Evolutionary conservation across 1,139 yeast species (phyloP).

Genomic region (Yamadazyma aaseri): DNA sequence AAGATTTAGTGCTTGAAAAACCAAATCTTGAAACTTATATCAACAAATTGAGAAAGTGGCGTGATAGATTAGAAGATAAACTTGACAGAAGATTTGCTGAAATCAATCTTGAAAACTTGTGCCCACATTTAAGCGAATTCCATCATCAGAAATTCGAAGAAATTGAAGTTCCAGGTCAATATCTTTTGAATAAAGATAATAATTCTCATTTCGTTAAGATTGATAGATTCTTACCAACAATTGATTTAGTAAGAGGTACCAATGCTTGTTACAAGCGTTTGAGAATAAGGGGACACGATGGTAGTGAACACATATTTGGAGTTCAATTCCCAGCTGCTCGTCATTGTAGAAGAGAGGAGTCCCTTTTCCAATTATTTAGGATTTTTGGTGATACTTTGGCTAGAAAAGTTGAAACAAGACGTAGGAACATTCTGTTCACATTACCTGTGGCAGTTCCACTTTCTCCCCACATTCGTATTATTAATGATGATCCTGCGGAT

Average conservation of each 20-base stretch:
- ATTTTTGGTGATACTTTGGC: slow-evolving; percentile 79
- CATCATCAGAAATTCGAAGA: slow-evolving; percentile 98
- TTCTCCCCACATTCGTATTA: slow-evolving; percentile 90
- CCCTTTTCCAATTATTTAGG: slow-evolving; percentile 87
- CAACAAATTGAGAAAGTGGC: slow-evolving; percentile 82
- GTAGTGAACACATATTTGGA: slow-evolving; percentile 87
- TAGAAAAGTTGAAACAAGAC: slow-evolving; percentile 82
- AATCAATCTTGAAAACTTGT: slow-evolving; percentile 80
- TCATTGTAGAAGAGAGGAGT: slow-evolving; percentile 94
- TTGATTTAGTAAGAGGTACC: slow-evolving; percentile 86
- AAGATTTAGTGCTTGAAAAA: slow-evolving; percentile 82
- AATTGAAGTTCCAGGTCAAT: slow-evolving; percentile 96
- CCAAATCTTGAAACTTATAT: slow-evolving; percentile 91
- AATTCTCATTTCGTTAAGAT: slow-evolving; percentile 88
- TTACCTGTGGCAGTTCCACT: slow-evolving; percentile 91
- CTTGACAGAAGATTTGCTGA: slow-evolving; percentile 78
- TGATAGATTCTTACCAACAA: slow-evolving; percentile 86
- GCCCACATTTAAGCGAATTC: slow-evolving; percentile 95
- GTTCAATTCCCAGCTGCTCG: slow-evolving; percentile 98
- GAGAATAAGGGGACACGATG: slow-evolving; percentile 91
- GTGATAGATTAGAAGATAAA: slow-evolving; percentile 88
- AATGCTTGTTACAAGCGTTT: slow-evolving; percentile 90
- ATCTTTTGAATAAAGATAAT: slow-evolving; percentile 76
- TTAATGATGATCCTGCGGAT: slow-evolving; percentile 79
- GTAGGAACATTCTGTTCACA: slow-evolving; percentile 81